Evolutionary conservation across 2,329 filamentous ascomycete genomes (phyloP), one percentile per base, ranked within the genome.

Genomic region (Xylariales sp.): DNA sequence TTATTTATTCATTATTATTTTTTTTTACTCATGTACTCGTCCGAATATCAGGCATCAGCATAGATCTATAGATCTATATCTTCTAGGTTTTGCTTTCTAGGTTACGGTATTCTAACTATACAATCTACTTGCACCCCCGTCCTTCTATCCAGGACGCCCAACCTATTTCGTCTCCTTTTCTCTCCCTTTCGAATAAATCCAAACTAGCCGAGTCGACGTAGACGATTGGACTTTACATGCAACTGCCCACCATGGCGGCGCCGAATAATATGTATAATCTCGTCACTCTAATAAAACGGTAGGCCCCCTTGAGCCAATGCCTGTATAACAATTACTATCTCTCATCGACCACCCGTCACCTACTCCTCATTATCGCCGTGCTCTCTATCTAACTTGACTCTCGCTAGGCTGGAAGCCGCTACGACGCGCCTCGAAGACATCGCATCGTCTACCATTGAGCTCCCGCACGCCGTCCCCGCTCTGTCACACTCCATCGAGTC

Each of bases 211-310:
- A 28, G 49, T 52, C 28, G 41, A 23, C 34, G 41, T 62, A 55
- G 32, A 43, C 48, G 16, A 59, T 50, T 62, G 54, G 53, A 45
- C 41, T 48, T 49, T 32, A 55, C 41, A 39, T 49, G 5, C 50
- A 54, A 64, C 52, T 39, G 46, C 48, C 58, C 69, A 73, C 59
- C 5, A 94, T 94, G 91, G 88, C 91, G 91, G 88, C 91, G 73
- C 83, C 89, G 70, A 92, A 87, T 82, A 93, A 94, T 77, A 97
- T 98, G 93, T 91, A 98, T 83, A 98, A 97, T 80, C 84, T 99
- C 71, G 97, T 94, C 43, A 99, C 96, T 62, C 89, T 99, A 77
- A 97, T 99, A 84, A 99, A 99, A 88, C 90, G 96, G 96, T 98
- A 88, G 75, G 88, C 82, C 69, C 59, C 6, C 14, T n/a, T 2